phyloP scores from a whole-genome alignment of 2,329 filamentous ascomycete genomes.

The Cladosporium sp. region DNA sequence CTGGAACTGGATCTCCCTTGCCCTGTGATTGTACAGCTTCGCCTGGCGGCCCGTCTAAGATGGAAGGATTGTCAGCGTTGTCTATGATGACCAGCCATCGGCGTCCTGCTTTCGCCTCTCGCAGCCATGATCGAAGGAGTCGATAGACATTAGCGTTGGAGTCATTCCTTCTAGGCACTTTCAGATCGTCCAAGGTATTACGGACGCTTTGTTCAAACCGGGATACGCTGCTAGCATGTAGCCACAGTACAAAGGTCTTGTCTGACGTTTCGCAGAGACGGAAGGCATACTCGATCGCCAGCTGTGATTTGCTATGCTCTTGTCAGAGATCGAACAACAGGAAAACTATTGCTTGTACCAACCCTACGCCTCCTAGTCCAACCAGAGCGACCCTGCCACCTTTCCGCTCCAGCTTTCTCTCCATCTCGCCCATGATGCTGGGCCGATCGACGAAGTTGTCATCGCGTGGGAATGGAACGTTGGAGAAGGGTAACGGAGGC shows the following conservation, averaged over 20 bases:
- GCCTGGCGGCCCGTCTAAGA: background rate
- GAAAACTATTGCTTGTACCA: no score
- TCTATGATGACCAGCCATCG: slow-evolving; percentile 24
- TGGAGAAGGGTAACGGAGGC: background rate
- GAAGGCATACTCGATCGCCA: slow-evolving; percentile 24
- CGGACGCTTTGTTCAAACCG: slow-evolving; percentile 17
- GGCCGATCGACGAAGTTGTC: slow-evolving; percentile 21
- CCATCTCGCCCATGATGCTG: no score
- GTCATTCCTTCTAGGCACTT: background rate
- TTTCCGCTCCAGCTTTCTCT: no score
- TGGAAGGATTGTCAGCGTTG: slow-evolving; percentile 21
- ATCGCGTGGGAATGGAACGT: slow-evolving; percentile 21
- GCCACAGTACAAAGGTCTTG: slow-evolving; percentile 23
- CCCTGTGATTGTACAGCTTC: background rate
- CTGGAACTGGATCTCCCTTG: background rate
- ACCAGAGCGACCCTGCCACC: slow-evolving; percentile 20
- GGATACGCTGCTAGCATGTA: slow-evolving; percentile 21
- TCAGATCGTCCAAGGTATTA: slow-evolving; percentile 15
- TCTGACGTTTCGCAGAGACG: slow-evolving; percentile 11
- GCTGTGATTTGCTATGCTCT: slow-evolving; percentile 27
- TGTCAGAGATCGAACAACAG: no score
- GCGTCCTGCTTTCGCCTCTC: background rate
- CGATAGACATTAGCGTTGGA: slow-evolving; percentile 9
- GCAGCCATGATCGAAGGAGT: background rate
- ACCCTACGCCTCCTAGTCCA: slow-evolving; percentile 24